phyloP scores from a whole-genome alignment of 2,329 filamentous ascomycete species.

The Septoria petroselini region DNA sequence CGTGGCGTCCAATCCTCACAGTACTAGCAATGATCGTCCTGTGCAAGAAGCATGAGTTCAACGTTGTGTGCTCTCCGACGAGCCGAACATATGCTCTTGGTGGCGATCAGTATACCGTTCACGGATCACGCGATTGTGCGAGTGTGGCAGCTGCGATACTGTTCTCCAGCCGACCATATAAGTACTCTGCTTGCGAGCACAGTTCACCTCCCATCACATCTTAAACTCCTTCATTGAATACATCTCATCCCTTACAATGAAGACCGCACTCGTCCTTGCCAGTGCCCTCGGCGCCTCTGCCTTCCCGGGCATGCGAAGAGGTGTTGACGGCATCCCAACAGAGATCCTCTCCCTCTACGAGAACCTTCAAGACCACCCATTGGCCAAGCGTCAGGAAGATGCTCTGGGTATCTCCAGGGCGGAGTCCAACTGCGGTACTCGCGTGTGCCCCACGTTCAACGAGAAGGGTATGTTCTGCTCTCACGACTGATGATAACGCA shows the following conservation, averaged over 20 bases:
- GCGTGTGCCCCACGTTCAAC: conserved; percentile 21
- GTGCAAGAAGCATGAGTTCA: not conserved
- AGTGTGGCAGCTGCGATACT: not conserved
- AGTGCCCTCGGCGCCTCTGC: conserved; percentile 23
- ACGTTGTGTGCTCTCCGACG: not conserved
- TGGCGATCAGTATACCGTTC: not conserved
- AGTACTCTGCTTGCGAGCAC: not conserved
- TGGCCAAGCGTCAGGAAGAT: conserved; percentile 20
- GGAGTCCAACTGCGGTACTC: conserved; percentile 23
- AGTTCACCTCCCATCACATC: not conserved
- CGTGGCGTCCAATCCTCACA: not conserved
- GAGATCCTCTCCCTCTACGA: conserved; percentile 14
- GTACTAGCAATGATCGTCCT: not conserved
- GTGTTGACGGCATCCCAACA: conserved; percentile 5
- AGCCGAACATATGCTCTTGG: not conserved
- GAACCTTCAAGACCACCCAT: conserved; percentile 9
- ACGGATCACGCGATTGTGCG: not conserved
- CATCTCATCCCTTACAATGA: conserved; percentile 17
- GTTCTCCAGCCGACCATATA: not conserved
- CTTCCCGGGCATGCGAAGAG: conserved; percentile 19
- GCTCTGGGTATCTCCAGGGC: conserved; percentile 22
- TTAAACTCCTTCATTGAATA: not conserved
- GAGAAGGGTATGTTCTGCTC: conserved; percentile 15
- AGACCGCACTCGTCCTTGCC: conserved; percentile 22
- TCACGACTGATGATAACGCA: not conserved